These are phyloP conservation scores for Plantago rigida DNA, from an alignment of 305 asterid genomes.

Conservation along the genomic window DNA sequence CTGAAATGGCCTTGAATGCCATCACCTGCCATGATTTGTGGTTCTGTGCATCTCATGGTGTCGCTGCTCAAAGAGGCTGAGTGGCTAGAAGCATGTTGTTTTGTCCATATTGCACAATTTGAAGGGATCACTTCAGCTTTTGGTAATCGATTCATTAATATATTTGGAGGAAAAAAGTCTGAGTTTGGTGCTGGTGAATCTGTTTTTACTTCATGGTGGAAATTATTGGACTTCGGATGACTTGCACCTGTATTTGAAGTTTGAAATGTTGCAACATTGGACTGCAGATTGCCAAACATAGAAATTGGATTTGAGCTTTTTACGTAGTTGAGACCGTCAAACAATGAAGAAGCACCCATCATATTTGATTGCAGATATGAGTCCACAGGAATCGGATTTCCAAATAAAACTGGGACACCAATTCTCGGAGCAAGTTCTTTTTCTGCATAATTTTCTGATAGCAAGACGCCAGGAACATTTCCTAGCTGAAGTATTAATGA, in stretches of 20 bases:
- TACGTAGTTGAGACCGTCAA: conserved; percentile 25
- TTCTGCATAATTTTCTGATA: conserved; percentile 40
- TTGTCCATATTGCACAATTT: conserved; percentile 45
- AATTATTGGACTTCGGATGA: neutral
- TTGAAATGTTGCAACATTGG: conserved; percentile 31
- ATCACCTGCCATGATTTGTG: neutral
- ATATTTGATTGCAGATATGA: conserved; percentile 29
- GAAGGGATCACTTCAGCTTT: conserved; percentile 57
- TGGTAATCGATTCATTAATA: conserved; percentile 30
- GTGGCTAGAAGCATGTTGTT: conserved; percentile 33
- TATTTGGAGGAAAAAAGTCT: conserved; percentile 37
- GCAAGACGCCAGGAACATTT: conserved; percentile 47
- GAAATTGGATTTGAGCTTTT: conserved; percentile 26
- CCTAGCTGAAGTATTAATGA: conserved; percentile 59
- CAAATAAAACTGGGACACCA: conserved; percentile 35
- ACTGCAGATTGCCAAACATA: conserved; percentile 23
- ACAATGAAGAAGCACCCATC: conserved; percentile 28
- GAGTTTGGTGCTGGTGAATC: conserved; percentile 23
- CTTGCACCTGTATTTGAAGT: conserved; percentile 24
- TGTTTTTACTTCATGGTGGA: conserved; percentile 20
- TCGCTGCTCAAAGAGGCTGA: conserved; percentile 18
- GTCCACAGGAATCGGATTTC: conserved; percentile 29
- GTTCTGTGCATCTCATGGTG: neutral
- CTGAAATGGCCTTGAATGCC: conserved; percentile 1
- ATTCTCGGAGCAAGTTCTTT: conserved; percentile 36